Conservation (phyloP, 148 eudicot species). For the Heliamphora exappendiculata region DNA sequence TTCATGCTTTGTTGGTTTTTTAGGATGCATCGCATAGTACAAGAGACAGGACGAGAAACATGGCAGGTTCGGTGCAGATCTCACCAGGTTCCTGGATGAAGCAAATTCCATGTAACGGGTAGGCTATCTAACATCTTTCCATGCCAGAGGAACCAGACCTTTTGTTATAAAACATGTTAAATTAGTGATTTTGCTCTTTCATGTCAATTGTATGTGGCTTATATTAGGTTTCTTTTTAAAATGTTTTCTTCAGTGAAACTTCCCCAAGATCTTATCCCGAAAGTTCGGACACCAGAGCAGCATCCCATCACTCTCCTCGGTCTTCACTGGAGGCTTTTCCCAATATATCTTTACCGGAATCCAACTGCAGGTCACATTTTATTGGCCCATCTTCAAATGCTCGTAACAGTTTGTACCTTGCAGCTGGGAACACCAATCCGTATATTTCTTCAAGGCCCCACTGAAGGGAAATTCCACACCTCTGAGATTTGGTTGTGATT, state of each 20-base stretch:
- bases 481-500: background rate
- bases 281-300: constrained; percentile 19
- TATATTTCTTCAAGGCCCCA: constrained; percentile 8
- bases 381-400: constrained; percentile 11
- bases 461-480: constrained; percentile 18
- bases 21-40: constrained; percentile 46
- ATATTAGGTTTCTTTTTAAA: background rate
- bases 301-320: constrained; percentile 30
- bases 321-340: constrained; percentile 46
- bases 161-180: background rate
- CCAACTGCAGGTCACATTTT: constrained; percentile 12
- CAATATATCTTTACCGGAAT: constrained; percentile 18
- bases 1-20: background rate
- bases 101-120: constrained; percentile 32
- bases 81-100: constrained; percentile 22
- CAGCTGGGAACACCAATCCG: constrained; percentile 8
- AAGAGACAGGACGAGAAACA: constrained; percentile 22
- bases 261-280: constrained; percentile 28
- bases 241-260: constrained; percentile 25
- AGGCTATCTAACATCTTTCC: constrained; percentile 10
- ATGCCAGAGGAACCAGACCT: background rate
- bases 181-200: background rate
- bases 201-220: background rate
- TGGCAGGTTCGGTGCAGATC: constrained; percentile 22
- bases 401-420: constrained; percentile 13